phyloP scores from a whole-genome alignment of 768 basidiomycete species.

The Boletus subparvulus region DNA sequence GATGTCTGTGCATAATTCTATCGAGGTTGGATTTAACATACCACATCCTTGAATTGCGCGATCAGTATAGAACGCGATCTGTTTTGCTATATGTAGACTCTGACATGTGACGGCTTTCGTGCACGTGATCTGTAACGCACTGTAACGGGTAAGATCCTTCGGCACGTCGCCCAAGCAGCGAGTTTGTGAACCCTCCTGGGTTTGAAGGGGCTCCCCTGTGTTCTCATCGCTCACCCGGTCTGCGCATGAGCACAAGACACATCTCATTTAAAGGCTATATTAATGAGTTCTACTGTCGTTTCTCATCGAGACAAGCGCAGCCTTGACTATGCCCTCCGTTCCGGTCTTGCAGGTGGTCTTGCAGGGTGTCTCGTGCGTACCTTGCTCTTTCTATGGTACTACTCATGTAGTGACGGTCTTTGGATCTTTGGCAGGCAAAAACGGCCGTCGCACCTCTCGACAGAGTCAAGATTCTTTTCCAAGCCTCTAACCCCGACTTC shows the following conservation, averaged over 20 bases:
- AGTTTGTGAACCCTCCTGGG: background rate
- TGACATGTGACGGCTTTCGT: background rate
- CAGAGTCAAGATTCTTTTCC: slow-evolving; percentile 97
- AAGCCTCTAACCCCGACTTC: slow-evolving; percentile 94
- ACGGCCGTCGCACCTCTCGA: slow-evolving; percentile 95
- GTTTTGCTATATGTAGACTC: no score
- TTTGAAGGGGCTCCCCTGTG: background rate
- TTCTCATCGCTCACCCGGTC: background rate
- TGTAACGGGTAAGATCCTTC: slow-evolving; percentile 15
- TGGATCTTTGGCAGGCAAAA: slow-evolving; percentile 63
- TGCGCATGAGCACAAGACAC: slow-evolving; percentile 11
- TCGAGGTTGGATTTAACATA: no score
- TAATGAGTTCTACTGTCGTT: slow-evolving; percentile 36
- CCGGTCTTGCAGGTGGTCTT: slow-evolving; percentile 88
- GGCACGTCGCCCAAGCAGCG: background rate
- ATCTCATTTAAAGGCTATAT: slow-evolving; percentile 10
- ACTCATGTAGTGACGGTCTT: slow-evolving; percentile 9
- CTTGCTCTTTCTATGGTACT: background rate
- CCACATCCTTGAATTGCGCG: no score
- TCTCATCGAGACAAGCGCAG: slow-evolving; percentile 52
- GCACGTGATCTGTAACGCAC: slow-evolving; percentile 11
- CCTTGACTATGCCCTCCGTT: slow-evolving; percentile 66
- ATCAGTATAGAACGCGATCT: no score
- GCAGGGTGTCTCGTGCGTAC: slow-evolving; percentile 87
- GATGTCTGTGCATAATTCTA: no score